Conservation (phyloP, 2,329 filamentous ascomycete species). For the Shiraia sp. region DNA sequence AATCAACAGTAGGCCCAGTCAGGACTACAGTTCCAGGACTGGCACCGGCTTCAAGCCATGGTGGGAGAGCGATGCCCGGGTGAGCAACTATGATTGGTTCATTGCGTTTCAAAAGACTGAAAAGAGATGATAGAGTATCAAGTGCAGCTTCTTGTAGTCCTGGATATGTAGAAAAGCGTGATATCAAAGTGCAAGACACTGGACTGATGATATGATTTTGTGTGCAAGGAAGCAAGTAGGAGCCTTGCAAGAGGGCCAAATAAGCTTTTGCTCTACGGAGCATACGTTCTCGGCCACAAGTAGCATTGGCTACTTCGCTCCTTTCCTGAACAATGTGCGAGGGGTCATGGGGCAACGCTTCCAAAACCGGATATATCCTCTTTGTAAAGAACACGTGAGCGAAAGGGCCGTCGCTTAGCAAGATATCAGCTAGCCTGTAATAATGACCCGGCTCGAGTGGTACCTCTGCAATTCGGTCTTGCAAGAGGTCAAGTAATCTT, state of each 20-base stretch:
- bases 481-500: constrained; percentile 18
- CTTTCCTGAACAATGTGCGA: not conserved
- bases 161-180: constrained; percentile 23
- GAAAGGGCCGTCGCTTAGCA: constrained; percentile 20
- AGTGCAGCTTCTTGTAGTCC: constrained; percentile 25
- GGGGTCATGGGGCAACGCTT: constrained; percentile 3
- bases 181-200: constrained; percentile 16
- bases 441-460: constrained; percentile 17
- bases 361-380: constrained; percentile 6
- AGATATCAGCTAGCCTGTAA: constrained; percentile 31
- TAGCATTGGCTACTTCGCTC: not conserved
- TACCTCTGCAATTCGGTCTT: constrained; percentile 19
- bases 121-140: constrained; percentile 34
- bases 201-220: constrained; percentile 24
- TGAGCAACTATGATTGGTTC: constrained; percentile 10
- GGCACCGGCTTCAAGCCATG: constrained; percentile 7
- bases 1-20: constrained; percentile 14
- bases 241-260: constrained; percentile 35
- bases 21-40: constrained; percentile 3
- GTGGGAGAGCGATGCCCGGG: not conserved
- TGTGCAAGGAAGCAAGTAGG: constrained; percentile 31
- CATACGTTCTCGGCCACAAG: constrained; percentile 3
- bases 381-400: constrained; percentile 15
- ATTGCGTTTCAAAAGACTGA: constrained; percentile 15
- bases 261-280: constrained; percentile 15